Evolutionary conservation across 352 stramenopile genomes (phyloP).

Genomic region (Globisporangium alternatum): DNA sequence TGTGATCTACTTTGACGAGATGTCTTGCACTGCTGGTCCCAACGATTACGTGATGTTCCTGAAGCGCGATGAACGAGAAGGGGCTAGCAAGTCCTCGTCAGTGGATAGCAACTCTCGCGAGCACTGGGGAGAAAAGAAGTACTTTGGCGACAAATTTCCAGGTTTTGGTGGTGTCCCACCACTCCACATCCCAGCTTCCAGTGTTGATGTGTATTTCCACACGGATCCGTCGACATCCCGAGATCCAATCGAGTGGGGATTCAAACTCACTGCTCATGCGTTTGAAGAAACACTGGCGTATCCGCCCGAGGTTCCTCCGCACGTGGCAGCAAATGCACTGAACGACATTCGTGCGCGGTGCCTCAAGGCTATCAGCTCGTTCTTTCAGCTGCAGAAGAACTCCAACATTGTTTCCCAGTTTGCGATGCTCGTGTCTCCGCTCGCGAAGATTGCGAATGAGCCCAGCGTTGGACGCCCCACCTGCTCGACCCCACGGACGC

Average conservation of each 20-base stretch:
- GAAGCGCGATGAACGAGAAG: slow-evolving; percentile 33
- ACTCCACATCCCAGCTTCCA: slow-evolving; percentile 58
- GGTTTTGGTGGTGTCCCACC: slow-evolving; percentile 50
- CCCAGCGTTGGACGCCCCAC: slow-evolving; percentile 42
- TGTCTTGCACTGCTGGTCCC: slow-evolving; percentile 55
- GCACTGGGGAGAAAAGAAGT: slow-evolving; percentile 74
- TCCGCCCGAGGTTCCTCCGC: slow-evolving; percentile 55
- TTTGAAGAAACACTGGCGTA: slow-evolving; percentile 51
- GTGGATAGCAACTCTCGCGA: slow-evolving; percentile 13
- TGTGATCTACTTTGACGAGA: slow-evolving; percentile 77
- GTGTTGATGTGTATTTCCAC: slow-evolving; percentile 71
- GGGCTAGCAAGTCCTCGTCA: slow-evolving; percentile 14
- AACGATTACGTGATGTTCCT: slow-evolving; percentile 85
- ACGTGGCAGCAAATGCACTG: slow-evolving; percentile 33
- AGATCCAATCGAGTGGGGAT: slow-evolving; percentile 66
- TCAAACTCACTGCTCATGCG: slow-evolving; percentile 70
- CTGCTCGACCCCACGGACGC: slow-evolving; percentile 41
- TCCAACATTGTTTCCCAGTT: slow-evolving; percentile 13
- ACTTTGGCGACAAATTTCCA: slow-evolving; percentile 69
- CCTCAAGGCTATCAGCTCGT: slow-evolving; percentile 46
- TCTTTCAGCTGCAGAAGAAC: slow-evolving; percentile 28
- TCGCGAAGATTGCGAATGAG: slow-evolving; percentile 46
- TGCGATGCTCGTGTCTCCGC: slow-evolving; percentile 24
- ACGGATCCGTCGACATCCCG: slow-evolving; percentile 40
- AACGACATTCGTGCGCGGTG: slow-evolving; percentile 55